phyloP scores from a whole-genome alignment of 352 stramenopile species.

The Blastocystis sp. region DNA sequence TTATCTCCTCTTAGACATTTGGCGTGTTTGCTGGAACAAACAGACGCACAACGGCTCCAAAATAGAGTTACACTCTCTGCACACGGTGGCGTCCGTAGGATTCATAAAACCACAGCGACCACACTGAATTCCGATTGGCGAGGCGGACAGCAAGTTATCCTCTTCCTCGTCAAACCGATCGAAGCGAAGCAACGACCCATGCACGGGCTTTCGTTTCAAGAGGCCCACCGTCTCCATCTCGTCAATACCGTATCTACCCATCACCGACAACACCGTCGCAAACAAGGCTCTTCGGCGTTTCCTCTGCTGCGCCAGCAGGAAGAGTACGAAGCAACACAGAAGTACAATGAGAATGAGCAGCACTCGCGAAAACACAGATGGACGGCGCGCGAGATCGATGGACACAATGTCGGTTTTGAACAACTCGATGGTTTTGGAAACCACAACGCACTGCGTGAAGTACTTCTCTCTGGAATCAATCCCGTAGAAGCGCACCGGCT shows the following conservation, averaged over 20 bases:
- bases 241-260: slow-evolving; percentile 21
- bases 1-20: not conserved
- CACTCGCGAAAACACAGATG: not conserved
- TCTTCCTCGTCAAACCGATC: not conserved
- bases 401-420: not conserved
- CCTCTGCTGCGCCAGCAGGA: too few species aligned
- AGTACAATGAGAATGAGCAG: not conserved
- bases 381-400: not conserved
- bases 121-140: too few species aligned
- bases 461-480: slow-evolving; percentile 8
- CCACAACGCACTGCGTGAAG: slow-evolving; percentile 18
- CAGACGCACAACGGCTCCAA: too few species aligned
- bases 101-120: too few species aligned
- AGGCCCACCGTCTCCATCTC: slow-evolving; percentile 16
- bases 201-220: not conserved
- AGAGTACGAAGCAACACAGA: not conserved
- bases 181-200: not conserved
- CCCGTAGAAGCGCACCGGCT: not conserved
- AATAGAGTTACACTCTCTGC: too few species aligned
- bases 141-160: too few species aligned
- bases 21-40: not conserved
- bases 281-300: too few species aligned
- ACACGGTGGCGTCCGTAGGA: too few species aligned
- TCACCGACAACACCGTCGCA: not conserved
- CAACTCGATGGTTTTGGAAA: slow-evolving; percentile 10